Evolutionary conservation across 2,329 filamentous ascomycete species (phyloP), one percentile per base, ranked within the genome.

Genomic region (Colletotrichum somersetense): DNA sequence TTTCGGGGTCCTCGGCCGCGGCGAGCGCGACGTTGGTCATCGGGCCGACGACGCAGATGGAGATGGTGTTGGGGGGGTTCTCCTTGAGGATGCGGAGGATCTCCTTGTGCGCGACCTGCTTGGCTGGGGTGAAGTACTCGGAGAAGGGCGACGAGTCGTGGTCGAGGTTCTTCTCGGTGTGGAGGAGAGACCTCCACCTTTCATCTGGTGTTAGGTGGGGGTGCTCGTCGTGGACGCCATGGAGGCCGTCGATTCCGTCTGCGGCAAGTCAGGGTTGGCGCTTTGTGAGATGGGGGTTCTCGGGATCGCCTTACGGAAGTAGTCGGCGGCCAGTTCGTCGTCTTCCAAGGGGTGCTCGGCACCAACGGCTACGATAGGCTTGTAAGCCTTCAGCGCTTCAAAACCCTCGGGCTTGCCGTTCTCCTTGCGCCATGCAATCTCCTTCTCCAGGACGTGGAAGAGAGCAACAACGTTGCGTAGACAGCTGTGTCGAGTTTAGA

Each of bases 11-110:
- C 77, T 94, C 91, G 18, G 94, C 91, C 3, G 96, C 95, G 3
- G 96, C 96, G 35, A 97, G 83, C 1, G 96, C 96, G 40, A 97
- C 84, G 79, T 97, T 99, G n/a, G 96, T 98, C 76, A 98, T 85
- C 1, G 96, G 96, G 0, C 96, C 96, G 61, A 98, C 87, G 33
- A 93, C 93, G 48, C 97, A 90, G 78, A 99, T 93, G n/a, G 93
- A 95, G 76, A 99, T 91, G 1, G 93, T 96, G 78, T 95, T 91
- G 6, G 88, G 87, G 10, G 95, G 94, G 78, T 96, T 95, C 77
- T 96, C 93, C 67, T 87, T 88, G 26, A 99, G 88, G 59, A 97
- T 86, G 35, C 93, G 91, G n/a, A 99, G 88, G 62, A 99, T 98
- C 82, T 97, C 95, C 80, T 93, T 89, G 81, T 97, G 92, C 0